phyloP scores from a whole-genome alignment of 192 early-diverging fungal genomes.

The Backusella parvicylindrica region DNA sequence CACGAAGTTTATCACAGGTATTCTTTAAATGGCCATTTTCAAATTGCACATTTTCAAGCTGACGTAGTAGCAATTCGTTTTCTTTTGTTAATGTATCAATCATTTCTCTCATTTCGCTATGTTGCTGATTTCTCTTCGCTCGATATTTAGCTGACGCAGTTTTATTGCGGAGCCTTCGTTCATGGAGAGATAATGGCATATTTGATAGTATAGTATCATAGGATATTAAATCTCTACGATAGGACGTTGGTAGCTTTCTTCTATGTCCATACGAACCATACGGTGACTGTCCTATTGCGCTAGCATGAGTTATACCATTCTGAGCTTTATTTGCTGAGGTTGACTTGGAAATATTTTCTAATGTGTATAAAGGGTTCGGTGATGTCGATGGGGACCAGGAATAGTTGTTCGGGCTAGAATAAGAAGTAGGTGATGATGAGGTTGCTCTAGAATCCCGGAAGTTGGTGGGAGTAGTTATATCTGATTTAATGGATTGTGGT shows the following conservation, averaged over 20 bases:
- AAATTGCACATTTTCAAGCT: constrained; percentile 37
- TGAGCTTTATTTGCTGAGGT: background rate
- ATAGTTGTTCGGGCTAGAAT: background rate
- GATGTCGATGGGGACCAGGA: constrained; percentile 1
- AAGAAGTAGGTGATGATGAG: background rate
- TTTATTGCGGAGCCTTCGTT: constrained; percentile 53
- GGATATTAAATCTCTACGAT: background rate
- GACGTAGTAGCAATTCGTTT: constrained; percentile 41
- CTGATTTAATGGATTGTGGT: background rate
- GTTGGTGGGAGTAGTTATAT: background rate
- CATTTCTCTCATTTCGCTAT: constrained; percentile 47
- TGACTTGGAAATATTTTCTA: background rate
- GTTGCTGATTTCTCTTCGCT: constrained; percentile 55
- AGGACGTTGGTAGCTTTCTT: background rate
- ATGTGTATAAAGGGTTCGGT: background rate
- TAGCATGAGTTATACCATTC: background rate
- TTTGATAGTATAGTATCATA: background rate
- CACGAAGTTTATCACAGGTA: constrained; percentile 42
- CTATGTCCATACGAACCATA: background rate
- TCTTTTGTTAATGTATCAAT: constrained; percentile 40
- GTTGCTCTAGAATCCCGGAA: background rate
- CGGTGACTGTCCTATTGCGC: background rate
- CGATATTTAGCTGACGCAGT: constrained; percentile 57
- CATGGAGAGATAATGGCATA: constrained; percentile 41
- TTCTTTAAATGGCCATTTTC: constrained; percentile 45